These are phyloP conservation scores for Dioscorea dumetorum DNA, from an alignment of 106 monocot species.

Conservation along the genomic window DNA sequence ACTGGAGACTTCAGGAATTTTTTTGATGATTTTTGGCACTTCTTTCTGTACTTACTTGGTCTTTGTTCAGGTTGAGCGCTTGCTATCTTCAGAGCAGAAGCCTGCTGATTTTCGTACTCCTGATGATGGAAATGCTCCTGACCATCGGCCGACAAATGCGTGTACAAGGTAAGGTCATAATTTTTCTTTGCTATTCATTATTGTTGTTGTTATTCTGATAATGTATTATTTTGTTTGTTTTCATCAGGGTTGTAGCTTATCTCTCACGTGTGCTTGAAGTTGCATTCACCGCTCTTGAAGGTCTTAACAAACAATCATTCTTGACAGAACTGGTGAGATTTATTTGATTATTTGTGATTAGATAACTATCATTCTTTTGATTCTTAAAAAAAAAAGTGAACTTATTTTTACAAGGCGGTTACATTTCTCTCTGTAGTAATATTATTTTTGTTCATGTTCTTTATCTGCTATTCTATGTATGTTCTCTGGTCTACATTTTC, in stretches of 20 bases:
- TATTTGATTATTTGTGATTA: too few relatives aligned
- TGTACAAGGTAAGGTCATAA: slow-evolving; percentile 52
- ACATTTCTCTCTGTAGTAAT: too few relatives aligned
- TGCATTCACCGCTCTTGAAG: slow-evolving; percentile 93
- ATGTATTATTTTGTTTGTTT: slow-evolving; percentile 3
- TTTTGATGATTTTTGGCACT: too few relatives aligned
- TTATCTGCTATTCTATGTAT: neutral
- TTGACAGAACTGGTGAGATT: slow-evolving; percentile 73
- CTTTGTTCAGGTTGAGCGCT: slow-evolving; percentile 64
- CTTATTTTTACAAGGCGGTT: too few relatives aligned
- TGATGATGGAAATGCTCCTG: slow-evolving; percentile 93
- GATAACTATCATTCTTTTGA: too few relatives aligned
- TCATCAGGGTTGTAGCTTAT: slow-evolving; percentile 83
- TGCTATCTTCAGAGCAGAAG: slow-evolving; percentile 89
- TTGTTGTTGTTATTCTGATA: too few relatives aligned
- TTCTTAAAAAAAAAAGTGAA: too few relatives aligned
- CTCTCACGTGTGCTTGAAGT: slow-evolving; percentile 94
- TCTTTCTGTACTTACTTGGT: neutral
- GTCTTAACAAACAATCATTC: slow-evolving; percentile 96
- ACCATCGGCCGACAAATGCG: slow-evolving; percentile 96
- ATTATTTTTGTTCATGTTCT: too few relatives aligned
- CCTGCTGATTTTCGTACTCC: slow-evolving; percentile 78
- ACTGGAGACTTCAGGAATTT: too few relatives aligned
- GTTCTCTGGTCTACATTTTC: neutral
- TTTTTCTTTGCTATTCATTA: too few relatives aligned